phyloP scores from a whole-genome alignment of 148 eudicot species.

The Vaccinium myrtillus region DNA sequence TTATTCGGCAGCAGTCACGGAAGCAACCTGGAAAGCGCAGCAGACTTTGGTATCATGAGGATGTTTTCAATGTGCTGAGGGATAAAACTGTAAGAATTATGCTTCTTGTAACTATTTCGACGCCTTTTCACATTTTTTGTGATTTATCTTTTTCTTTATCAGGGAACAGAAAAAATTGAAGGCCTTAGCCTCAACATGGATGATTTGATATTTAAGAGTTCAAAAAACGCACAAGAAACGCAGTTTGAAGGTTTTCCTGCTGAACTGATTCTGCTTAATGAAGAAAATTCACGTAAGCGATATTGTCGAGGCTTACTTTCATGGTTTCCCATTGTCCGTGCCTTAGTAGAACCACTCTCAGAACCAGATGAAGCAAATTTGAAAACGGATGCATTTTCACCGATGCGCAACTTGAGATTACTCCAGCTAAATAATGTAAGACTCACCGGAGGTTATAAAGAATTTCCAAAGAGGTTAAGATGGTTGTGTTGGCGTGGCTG shows the following conservation, averaged over 20 bases:
- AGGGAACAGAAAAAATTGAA: slow-evolving; percentile 21
- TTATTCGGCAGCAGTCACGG: slow-evolving; percentile 13
- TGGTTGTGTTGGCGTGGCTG: slow-evolving; percentile 28
- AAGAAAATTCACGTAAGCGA: background rate
- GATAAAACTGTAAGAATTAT: slow-evolving; percentile 17
- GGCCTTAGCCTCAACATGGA: slow-evolving; percentile 17
- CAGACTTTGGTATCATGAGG: slow-evolving; percentile 18
- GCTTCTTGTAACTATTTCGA: background rate
- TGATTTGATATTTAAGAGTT: background rate
- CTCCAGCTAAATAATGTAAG: slow-evolving; percentile 16
- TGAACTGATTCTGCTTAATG: background rate
- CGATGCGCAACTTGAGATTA: slow-evolving; percentile 18
- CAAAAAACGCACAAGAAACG: background rate
- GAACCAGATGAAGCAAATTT: background rate
- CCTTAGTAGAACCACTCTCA: background rate
- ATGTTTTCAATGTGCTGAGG: background rate
- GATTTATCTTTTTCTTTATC: background rate
- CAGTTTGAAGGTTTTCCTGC: slow-evolving; percentile 2
- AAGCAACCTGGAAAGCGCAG: slow-evolving; percentile 18
- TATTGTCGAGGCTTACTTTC: background rate
- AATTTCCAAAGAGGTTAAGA: slow-evolving; percentile 16
- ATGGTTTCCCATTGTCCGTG: background rate
- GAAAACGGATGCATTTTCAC: slow-evolving; percentile 18
- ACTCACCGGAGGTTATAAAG: slow-evolving; percentile 9
- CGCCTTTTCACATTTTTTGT: background rate